Evolutionary conservation across 2,329 filamentous ascomycete species (phyloP).

Genomic region (Alternaria ethzedia): DNA sequence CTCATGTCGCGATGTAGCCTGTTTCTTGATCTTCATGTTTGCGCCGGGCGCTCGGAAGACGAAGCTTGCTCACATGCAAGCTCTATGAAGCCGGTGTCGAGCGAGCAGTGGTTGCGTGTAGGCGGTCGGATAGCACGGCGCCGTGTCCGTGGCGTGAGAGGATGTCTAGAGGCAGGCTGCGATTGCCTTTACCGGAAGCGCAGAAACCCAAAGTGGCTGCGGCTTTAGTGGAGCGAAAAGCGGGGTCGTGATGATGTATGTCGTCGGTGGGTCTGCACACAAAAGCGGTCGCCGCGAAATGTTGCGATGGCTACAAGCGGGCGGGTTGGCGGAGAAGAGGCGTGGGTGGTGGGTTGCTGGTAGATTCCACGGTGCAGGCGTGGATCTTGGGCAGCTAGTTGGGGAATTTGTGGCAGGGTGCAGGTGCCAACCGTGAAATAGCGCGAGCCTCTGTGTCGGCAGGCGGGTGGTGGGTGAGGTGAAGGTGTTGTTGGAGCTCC

Average conservation of each 20-base stretch:
- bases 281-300: slow-evolving; percentile 2
- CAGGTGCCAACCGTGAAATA: slow-evolving; percentile 14
- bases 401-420: slow-evolving; percentile 10
- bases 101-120: neutral
- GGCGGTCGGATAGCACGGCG: neutral
- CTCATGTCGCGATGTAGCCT: slow-evolving; percentile 60
- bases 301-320: slow-evolving; percentile 5
- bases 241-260: slow-evolving; percentile 5
- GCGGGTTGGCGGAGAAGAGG: slow-evolving; percentile 24
- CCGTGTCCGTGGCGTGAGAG: slow-evolving; percentile 2
- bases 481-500: slow-evolving; percentile 24
- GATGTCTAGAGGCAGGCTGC: slow-evolving; percentile 12
- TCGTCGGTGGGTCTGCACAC: neutral
- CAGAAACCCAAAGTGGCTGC: slow-evolving; percentile 4
- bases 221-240: slow-evolving; percentile 8
- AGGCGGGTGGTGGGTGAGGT: slow-evolving; percentile 18
- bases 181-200: slow-evolving; percentile 15
- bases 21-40: slow-evolving; percentile 63
- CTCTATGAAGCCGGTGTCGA: slow-evolving; percentile 8
- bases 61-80: slow-evolving; percentile 44
- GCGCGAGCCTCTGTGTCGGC: slow-evolving; percentile 14
- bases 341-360: slow-evolving; percentile 18
- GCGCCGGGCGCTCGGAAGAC: slow-evolving; percentile 46
- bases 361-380: slow-evolving; percentile 48
- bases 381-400: slow-evolving; percentile 30